phyloP scores from a whole-genome alignment of 805 yeast genomes.

The Hanseniaspora valbyensis region DNA sequence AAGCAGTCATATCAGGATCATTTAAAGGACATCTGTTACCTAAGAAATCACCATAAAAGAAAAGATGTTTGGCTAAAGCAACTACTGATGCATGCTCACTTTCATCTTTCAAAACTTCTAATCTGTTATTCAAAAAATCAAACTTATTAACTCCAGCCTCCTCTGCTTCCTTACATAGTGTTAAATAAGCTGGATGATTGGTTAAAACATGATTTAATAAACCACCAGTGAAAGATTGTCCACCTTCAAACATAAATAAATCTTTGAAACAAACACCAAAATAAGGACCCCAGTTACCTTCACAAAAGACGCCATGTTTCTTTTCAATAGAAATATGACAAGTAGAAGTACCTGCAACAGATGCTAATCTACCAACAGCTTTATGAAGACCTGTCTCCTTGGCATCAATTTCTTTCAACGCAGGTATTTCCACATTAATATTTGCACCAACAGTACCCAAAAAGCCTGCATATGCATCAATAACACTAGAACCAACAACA shows the following conservation, averaged over 20 bases:
- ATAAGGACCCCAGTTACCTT: conserved; percentile 99
- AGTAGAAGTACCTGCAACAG: conserved; percentile 97
- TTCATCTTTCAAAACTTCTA: conserved; percentile 54
- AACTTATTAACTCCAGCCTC: conserved; percentile 63
- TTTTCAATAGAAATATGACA: conserved; percentile 85
- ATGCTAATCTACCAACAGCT: conserved; percentile 80
- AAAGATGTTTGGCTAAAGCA: conserved; percentile 68
- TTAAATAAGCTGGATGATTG: conserved; percentile 78
- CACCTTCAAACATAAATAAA: conserved; percentile 96
- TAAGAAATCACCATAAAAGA: conserved; percentile 91
- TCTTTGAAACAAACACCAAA: conserved; percentile 83
- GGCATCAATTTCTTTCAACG: conserved; percentile 40
- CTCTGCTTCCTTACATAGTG: conserved; percentile 56
- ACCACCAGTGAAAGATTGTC: conserved; percentile 97
- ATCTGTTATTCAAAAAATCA: conserved; percentile 65
- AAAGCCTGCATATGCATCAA: conserved; percentile 99
- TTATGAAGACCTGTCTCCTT: conserved; percentile 40
- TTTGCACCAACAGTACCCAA: conserved; percentile 94
- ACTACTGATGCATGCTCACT: conserved; percentile 60
- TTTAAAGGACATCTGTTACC: conserved; percentile 98
- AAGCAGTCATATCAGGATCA: conserved; percentile 84
- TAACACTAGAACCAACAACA: conserved; percentile 88
- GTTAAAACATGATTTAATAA: conserved; percentile 76
- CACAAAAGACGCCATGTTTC: conserved; percentile 67
- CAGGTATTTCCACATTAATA: conserved; percentile 46